A percentile compares a stretch with the other conserved stretches of the same genome.
These are phyloP conservation scores for Maudiozyma turicensis DNA, from an alignment of 805 yeast genomes.

Conservation along the genomic window DNA sequence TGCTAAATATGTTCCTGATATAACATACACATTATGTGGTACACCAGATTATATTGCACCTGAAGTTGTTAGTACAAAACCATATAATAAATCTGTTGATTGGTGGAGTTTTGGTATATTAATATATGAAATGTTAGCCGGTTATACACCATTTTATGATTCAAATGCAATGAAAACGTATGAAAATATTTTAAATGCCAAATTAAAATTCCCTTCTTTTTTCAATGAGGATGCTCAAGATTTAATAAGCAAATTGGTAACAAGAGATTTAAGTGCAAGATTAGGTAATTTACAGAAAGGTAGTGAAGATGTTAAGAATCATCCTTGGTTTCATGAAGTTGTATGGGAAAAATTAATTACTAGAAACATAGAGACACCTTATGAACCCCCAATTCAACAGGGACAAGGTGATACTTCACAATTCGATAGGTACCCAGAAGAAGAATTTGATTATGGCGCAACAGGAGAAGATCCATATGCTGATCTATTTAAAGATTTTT, in stretches of 20 bases:
- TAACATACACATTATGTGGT: constrained; percentile 87
- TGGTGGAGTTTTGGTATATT: constrained; percentile 96
- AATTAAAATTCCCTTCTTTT: constrained; percentile 65
- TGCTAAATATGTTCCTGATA: constrained; percentile 84
- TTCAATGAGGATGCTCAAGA: constrained; percentile 72
- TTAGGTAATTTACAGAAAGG: constrained; percentile 82
- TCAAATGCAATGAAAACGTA: constrained; percentile 88
- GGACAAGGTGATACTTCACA: constrained; percentile 86
- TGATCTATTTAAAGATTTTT: constrained; percentile 47
- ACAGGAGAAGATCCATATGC: constrained; percentile 49
- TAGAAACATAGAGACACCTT: constrained; percentile 87
- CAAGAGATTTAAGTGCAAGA: constrained; percentile 71
- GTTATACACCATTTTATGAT: constrained; percentile 90
- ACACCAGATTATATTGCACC: constrained; percentile 97
- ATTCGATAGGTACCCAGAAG: constrained; percentile 68
- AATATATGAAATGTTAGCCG: constrained; percentile 88
- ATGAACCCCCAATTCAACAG: constrained; percentile 85
- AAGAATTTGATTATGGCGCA: constrained; percentile 70
- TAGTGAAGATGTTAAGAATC: constrained; percentile 72
- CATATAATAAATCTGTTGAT: constrained; percentile 87
- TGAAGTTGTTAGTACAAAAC: constrained; percentile 85
- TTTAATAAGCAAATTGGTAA: constrained; percentile 59
- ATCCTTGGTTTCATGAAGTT: constrained; percentile 86
- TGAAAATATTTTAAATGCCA: constrained; percentile 75
- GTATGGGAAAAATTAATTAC: constrained; percentile 81